These are phyloP conservation scores for Ascosphaera pollenicola DNA, from an alignment of 2,329 filamentous ascomycete species.

Conservation along the genomic window DNA sequence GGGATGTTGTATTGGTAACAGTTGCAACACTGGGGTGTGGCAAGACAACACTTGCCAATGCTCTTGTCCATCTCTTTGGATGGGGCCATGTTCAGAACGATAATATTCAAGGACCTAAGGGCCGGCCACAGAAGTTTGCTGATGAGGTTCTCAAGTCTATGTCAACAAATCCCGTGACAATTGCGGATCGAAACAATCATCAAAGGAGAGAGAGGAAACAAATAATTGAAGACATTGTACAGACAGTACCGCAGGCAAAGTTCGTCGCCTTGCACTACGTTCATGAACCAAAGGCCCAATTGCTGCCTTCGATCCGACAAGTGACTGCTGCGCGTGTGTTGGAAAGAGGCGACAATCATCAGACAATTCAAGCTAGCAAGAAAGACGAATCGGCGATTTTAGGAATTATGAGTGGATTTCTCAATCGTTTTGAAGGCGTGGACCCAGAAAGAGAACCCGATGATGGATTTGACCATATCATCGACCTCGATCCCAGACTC, in stretches of 20 bases:
- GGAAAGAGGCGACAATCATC: slow-evolving; percentile 80
- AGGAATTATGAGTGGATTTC: slow-evolving; percentile 86
- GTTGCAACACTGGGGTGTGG: slow-evolving; percentile 90
- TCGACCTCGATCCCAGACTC: slow-evolving; percentile 57
- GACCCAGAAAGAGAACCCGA: slow-evolving; percentile 49
- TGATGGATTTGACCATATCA: slow-evolving; percentile 58
- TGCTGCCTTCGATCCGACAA: slow-evolving; percentile 49
- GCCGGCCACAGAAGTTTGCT: slow-evolving; percentile 58
- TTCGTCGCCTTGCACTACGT: slow-evolving; percentile 78
- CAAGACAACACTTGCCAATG: slow-evolving; percentile 80
- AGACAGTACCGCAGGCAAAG: slow-evolving; percentile 37
- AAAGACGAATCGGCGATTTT: slow-evolving; percentile 53
- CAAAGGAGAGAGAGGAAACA: slow-evolving; percentile 72
- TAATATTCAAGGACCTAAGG: slow-evolving; percentile 60
- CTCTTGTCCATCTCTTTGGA: slow-evolving; percentile 57
- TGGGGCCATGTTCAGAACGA: slow-evolving; percentile 96
- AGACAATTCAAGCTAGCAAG: slow-evolving; percentile 77
- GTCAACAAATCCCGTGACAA: slow-evolving; percentile 44
- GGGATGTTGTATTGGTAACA: slow-evolving; percentile 63
- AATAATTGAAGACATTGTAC: slow-evolving; percentile 55
- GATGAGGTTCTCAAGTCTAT: slow-evolving; percentile 45
- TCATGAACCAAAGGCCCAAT: slow-evolving; percentile 38
- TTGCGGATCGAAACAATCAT: slow-evolving; percentile 90
- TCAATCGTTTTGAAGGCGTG: slow-evolving; percentile 63
- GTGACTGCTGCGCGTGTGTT: slow-evolving; percentile 63